phyloP scores from a whole-genome alignment of 2,329 filamentous ascomycete genomes.

The Nemania abortiva region DNA sequence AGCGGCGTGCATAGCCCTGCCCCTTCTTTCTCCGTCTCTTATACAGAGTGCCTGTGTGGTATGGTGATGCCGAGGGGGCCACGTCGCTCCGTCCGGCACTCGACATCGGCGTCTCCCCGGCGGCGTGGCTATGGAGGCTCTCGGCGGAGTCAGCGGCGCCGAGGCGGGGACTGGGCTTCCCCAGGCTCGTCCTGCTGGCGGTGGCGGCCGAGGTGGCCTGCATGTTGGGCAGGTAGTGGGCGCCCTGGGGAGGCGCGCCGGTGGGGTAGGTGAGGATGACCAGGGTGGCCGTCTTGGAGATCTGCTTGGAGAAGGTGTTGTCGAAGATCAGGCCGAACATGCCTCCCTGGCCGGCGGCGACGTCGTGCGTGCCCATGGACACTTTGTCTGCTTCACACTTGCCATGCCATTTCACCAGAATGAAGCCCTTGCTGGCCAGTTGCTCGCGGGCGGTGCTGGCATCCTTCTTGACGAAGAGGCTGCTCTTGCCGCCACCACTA shows the following conservation, averaged over 20 bases:
- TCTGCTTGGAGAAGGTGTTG: conserved; percentile 97
- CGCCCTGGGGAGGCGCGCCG: conserved; percentile 79
- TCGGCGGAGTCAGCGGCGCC: conserved; percentile 69
- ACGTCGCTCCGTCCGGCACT: conserved; percentile 66
- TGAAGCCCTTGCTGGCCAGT: conserved; percentile 74
- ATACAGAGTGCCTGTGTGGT: conserved; percentile 86
- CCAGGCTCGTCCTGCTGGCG: conserved; percentile 65
- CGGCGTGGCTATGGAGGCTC: conserved; percentile 67
- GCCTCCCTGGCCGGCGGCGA: conserved; percentile 78
- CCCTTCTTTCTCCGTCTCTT: conserved; percentile 94
- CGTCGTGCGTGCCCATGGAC: conserved; percentile 88
- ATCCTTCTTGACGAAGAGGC: conserved; percentile 68
- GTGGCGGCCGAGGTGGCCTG: conserved; percentile 56
- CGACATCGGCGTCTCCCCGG: conserved; percentile 58
- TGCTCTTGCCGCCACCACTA: conserved; percentile 58
- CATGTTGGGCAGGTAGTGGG: conserved; percentile 74
- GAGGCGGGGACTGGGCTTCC: conserved; percentile 60
- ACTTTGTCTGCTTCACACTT: conserved; percentile 98
- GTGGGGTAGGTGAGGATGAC: conserved; percentile 95
- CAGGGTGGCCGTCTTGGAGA: conserved; percentile 94
- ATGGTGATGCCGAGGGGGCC: conserved; percentile 61
- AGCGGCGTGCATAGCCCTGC: conserved; percentile 91
- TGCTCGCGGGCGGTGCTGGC: conserved; percentile 71
- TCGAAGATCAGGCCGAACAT: conserved; percentile 98
- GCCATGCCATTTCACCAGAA: conserved; percentile 85